phyloP scores from a whole-genome alignment of 192 early-diverging fungal genomes.

The Umbelopsis ramanniana region DNA sequence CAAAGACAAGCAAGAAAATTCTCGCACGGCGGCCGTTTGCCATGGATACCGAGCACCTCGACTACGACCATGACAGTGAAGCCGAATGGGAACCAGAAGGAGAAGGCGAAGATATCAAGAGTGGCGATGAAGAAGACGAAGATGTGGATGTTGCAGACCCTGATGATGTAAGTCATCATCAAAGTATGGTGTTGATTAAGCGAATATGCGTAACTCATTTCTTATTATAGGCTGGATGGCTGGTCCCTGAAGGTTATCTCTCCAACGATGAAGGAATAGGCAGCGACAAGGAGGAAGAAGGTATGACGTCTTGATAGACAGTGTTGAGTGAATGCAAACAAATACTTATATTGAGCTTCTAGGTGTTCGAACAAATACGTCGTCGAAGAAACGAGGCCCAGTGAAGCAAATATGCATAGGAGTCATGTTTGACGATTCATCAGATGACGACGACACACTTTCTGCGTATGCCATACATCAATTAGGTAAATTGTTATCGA shows the following conservation, averaged over 20 bases:
- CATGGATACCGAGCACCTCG: conserved; percentile 61
- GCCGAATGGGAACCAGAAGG: conserved; percentile 92
- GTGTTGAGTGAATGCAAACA: not conserved
- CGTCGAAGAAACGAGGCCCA: not conserved
- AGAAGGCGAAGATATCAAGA: conserved; percentile 84
- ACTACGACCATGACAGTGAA: conserved; percentile 90
- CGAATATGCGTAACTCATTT: too few species aligned
- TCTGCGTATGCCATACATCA: not conserved
- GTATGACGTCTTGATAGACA: not conserved
- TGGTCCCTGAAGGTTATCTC: conserved; percentile 87
- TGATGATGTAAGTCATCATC: conserved; percentile 33
- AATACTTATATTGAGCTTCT: not conserved
- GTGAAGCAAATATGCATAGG: conserved; percentile 14
- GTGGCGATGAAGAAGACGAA: conserved; percentile 80
- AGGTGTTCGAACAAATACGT: not conserved
- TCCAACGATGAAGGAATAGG: conserved; percentile 74
- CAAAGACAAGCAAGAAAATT: conserved; percentile 59
- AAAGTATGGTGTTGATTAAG: not conserved
- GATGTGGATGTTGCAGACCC: conserved; percentile 39
- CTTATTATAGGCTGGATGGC: conserved; percentile 68
- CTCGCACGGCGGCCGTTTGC: conserved; percentile 64
- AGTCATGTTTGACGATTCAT: conserved; percentile 10
- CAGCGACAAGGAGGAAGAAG: conserved; percentile 26
- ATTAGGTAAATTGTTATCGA: not conserved
- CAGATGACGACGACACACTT: conserved; percentile 1